Percentiles rank a stretch among this genome's conserved stretches.
phyloP scores from a whole-genome alignment of 768 basidiomycete species.

The Baorangia bicolor region DNA sequence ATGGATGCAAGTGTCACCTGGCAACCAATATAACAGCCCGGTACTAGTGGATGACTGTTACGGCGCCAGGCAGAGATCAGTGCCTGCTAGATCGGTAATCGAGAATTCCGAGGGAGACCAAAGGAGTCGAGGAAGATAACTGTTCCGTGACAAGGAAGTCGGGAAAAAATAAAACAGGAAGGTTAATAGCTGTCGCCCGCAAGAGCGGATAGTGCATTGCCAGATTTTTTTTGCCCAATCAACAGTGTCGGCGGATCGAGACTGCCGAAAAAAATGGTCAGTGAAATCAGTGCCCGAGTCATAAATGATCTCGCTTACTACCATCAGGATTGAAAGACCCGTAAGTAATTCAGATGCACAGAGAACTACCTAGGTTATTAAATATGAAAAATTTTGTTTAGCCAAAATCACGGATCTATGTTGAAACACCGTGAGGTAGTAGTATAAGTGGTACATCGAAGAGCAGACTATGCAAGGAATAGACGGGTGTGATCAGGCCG shows the following conservation, averaged over 20 bases:
- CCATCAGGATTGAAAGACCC: conserved; percentile 2
- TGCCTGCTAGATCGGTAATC: background rate
- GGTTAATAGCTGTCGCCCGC: background rate
- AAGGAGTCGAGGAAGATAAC: background rate
- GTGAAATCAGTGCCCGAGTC: conserved; percentile 2
- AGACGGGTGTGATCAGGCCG: conserved; percentile 14
- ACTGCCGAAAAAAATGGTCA: conserved; percentile 18
- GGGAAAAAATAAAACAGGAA: conserved; percentile 1
- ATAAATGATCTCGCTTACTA: conserved; percentile 25
- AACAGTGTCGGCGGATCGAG: background rate
- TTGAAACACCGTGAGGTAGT: conserved; percentile 17
- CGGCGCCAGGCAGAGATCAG: background rate
- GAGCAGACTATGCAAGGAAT: conserved; percentile 32
- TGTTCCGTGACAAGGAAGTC: background rate
- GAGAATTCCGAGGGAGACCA: background rate
- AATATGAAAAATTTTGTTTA: conserved; percentile 13
- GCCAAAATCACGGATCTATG: conserved; percentile 29
- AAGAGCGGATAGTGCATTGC: background rate
- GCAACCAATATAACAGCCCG: background rate
- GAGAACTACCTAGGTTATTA: conserved; percentile 29
- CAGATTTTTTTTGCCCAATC: background rate
- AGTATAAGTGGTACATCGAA: conserved; percentile 30
- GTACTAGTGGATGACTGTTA: background rate
- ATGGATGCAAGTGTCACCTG: conserved; percentile 3
- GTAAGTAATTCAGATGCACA: conserved; percentile 20